These are phyloP conservation scores for Hypoxylon trugodes DNA, from an alignment of 495 filamentous ascomycete genomes.

Conservation along the genomic window DNA sequence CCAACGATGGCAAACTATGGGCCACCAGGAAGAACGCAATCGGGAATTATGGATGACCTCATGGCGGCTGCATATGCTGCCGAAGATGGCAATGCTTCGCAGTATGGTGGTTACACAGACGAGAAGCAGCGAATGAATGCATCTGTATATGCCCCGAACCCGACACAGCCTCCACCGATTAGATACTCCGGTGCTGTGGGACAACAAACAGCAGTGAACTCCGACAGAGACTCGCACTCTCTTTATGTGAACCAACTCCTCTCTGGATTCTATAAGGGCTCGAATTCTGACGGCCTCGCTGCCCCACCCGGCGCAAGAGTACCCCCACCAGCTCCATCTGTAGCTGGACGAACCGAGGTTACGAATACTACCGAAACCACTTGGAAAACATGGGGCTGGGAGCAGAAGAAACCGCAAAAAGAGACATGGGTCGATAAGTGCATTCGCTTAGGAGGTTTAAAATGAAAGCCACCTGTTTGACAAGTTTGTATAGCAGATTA, in stretches of 20 bases:
- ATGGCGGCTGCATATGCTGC: constrained; percentile 46
- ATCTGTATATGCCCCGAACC: background rate
- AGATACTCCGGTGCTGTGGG: background rate
- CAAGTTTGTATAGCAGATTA: constrained; percentile 3
- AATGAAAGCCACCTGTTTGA: background rate
- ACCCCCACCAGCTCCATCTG: constrained; percentile 34
- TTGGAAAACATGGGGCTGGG: constrained; percentile 39
- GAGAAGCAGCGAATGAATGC: constrained; percentile 16
- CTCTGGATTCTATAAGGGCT: constrained; percentile 32
- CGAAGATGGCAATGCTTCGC: constrained; percentile 39
- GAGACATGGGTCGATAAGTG: constrained; percentile 33
- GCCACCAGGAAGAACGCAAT: constrained; percentile 22
- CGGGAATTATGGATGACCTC: constrained; percentile 46
- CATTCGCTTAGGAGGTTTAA: constrained; percentile 27
- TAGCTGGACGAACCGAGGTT: constrained; percentile 26
- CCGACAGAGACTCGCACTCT: constrained; percentile 5
- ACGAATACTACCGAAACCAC: constrained; percentile 32
- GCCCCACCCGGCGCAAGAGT: constrained; percentile 17
- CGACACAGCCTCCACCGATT: background rate
- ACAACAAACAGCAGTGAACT: background rate
- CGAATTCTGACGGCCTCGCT: constrained; percentile 6
- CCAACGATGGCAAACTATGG: background rate
- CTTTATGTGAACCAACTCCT: constrained; percentile 34
- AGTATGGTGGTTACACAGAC: constrained; percentile 15
- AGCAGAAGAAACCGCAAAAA: constrained; percentile 21